Evolutionary conservation across 148 eudicot species (phyloP).

Genomic region (Amaranthus palmeri): DNA sequence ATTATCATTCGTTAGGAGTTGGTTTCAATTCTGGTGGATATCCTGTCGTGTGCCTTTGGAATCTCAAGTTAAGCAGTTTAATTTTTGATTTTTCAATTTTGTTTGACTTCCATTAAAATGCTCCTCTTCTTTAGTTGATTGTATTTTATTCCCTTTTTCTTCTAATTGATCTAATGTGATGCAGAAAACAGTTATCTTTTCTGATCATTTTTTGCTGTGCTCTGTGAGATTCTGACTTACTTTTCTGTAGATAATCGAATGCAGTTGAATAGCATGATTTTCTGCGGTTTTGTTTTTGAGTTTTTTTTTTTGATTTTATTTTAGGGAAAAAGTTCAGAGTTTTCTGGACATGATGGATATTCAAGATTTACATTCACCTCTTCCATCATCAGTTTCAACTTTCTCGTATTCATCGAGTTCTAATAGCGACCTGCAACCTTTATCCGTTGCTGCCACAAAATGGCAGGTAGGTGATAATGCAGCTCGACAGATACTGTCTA

Average conservation of each 20-base stretch:
- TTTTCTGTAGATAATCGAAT: background rate
- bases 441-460: slow-evolving; percentile 22
- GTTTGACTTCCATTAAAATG: background rate
- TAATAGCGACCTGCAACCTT: slow-evolving; percentile 9
- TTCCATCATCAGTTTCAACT: slow-evolving; percentile 7
- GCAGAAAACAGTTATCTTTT: background rate
- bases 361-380: slow-evolving; percentile 12
- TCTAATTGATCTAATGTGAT: background rate
- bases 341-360: slow-evolving; percentile 29
- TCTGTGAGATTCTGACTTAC: background rate
- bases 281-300: slow-evolving; percentile 19
- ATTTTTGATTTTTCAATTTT: slow-evolving; percentile 8
- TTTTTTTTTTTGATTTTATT: slow-evolving; percentile 13
- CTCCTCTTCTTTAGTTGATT: background rate
- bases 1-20: no score
- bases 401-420: slow-evolving; percentile 27
- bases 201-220: background rate
- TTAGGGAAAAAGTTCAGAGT: slow-evolving; percentile 23
- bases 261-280: slow-evolving; percentile 2
- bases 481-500: slow-evolving; percentile 25
- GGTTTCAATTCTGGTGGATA: slow-evolving; percentile 1
- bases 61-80: slow-evolving; percentile 10
- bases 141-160: background rate
- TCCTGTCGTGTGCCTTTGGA: background rate
- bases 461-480: slow-evolving; percentile 33